phyloP scores from a whole-genome alignment of 441 rosid species.

The Viola pubescens region DNA sequence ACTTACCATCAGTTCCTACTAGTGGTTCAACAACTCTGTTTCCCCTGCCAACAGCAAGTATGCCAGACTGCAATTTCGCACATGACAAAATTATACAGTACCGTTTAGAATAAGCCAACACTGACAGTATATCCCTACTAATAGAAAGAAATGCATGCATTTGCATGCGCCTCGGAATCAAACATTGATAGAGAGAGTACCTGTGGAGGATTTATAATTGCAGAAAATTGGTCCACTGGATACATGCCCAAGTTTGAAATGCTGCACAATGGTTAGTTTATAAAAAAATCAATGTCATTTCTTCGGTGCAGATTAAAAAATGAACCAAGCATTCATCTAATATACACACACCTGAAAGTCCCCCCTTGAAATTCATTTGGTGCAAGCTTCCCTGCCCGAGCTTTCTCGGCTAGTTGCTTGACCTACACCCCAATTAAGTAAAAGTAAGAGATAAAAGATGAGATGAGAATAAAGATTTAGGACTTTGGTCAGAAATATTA shows the following conservation, averaged over 20 bases:
- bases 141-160: not conserved
- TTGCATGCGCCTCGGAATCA: not conserved
- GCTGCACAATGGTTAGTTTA: constrained; percentile 39
- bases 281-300: not conserved
- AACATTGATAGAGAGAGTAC: constrained; percentile 34
- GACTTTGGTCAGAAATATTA: too few species aligned
- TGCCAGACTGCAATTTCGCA: constrained; percentile 59
- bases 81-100: not conserved
- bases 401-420: constrained; percentile 91
- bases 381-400: constrained; percentile 81
- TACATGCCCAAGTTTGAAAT: constrained; percentile 98
- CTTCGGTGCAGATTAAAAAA: constrained; percentile 9
- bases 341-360: constrained; percentile 61
- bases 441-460: not conserved
- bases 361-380: constrained; percentile 97
- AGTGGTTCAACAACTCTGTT: constrained; percentile 75
- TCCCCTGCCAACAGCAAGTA: constrained; percentile 95
- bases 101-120: not conserved
- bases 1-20: constrained; percentile 66
- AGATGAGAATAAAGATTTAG: too few species aligned
- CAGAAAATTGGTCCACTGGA: constrained; percentile 85
- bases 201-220: constrained; percentile 96
- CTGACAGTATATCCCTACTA: not conserved
- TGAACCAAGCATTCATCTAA: constrained; percentile 3
- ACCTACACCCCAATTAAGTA: constrained; percentile 39